phyloP scores from a whole-genome alignment of 805 yeast species.

The Pichia pseudocactophila region DNA sequence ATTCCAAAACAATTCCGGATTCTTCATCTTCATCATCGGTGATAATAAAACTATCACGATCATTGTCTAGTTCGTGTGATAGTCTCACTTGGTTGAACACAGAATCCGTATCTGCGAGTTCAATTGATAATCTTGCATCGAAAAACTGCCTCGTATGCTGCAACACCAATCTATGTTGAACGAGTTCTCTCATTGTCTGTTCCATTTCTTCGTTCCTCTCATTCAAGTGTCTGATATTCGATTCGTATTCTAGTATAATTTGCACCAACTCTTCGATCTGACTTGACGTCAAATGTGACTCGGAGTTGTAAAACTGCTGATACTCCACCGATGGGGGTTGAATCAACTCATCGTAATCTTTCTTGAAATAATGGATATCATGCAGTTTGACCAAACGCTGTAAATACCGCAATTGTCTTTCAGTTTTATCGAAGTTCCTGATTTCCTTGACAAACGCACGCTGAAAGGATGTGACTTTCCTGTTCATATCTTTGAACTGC shows the following conservation, averaged over 20 bases:
- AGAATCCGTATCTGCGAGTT: constrained; percentile 21
- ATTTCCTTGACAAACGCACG: constrained; percentile 85
- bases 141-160: constrained; percentile 29
- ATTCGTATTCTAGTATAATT: constrained; percentile 56
- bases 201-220: constrained; percentile 58
- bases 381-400: constrained; percentile 43
- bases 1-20: constrained; percentile 12
- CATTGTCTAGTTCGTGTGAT: constrained; percentile 11
- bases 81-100: constrained; percentile 20
- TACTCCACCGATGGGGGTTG: constrained; percentile 13
- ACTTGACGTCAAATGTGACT: constrained; percentile 49
- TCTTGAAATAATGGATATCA: constrained; percentile 27
- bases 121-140: constrained; percentile 26
- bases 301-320: constrained; percentile 8
- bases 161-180: constrained; percentile 60
- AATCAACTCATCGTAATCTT: constrained; percentile 21
- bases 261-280: constrained; percentile 65
- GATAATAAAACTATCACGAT: constrained; percentile 12
- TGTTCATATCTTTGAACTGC: constrained; percentile 84
- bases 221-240: constrained; percentile 59
- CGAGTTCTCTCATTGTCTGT: constrained; percentile 45
- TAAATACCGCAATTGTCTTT: constrained; percentile 66
- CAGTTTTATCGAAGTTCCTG: constrained; percentile 74
- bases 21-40: constrained; percentile 12
- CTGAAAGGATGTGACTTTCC: constrained; percentile 75